Evolutionary conservation across 2,329 filamentous ascomycete genomes (phyloP).

Genomic region (Periconia sp.): DNA sequence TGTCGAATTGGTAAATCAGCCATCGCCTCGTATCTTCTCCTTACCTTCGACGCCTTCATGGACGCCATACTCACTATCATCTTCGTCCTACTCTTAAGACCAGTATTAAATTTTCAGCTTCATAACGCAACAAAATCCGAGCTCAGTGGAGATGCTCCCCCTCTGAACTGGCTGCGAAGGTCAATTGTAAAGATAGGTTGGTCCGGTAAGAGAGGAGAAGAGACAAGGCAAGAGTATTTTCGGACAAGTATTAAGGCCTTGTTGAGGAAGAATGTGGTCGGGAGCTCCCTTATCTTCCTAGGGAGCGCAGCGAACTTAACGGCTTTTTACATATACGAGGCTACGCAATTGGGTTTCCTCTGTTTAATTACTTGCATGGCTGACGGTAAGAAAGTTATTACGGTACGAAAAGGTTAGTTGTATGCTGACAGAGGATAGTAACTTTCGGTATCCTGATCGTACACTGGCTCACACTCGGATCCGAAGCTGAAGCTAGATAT

Average conservation of each 20-base stretch:
- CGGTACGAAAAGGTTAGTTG: neutral
- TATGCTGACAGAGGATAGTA: neutral
- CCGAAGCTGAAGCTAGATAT: too few species aligned
- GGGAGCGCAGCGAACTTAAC: neutral
- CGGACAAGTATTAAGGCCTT: conserved; percentile 1
- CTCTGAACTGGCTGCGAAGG: neutral
- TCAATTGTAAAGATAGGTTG: neutral
- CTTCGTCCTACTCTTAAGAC: neutral
- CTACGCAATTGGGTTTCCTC: conserved; percentile 1
- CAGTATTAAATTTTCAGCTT: neutral
- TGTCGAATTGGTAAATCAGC: neutral
- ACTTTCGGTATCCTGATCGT: conserved; percentile 2
- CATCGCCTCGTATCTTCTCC: neutral
- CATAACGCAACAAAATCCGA: neutral
- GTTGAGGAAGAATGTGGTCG: conserved; percentile 1
- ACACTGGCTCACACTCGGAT: conserved; percentile 4
- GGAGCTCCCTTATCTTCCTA: neutral
- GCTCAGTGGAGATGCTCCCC: neutral
- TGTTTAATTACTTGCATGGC: conserved; percentile 2
- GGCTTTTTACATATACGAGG: neutral
- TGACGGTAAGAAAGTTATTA: neutral
- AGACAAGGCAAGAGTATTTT: neutral
- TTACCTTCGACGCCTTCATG: neutral
- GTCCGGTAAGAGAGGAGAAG: neutral
- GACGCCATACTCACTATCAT: neutral